phyloP scores from a whole-genome alignment of 495 filamentous ascomycete genomes.

The Sphaerosporella brunnea region DNA sequence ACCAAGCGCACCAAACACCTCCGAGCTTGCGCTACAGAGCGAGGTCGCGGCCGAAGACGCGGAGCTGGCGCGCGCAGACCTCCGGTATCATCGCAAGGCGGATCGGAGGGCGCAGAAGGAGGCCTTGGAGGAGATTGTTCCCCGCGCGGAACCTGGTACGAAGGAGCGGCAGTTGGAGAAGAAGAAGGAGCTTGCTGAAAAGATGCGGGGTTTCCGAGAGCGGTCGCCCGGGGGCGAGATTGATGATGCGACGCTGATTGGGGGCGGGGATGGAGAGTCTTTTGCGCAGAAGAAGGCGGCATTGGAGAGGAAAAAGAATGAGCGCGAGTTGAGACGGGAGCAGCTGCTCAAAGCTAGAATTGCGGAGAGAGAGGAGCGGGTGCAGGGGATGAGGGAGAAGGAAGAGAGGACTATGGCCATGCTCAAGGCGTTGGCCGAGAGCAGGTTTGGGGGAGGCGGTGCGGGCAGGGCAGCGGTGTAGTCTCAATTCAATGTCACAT shows the following conservation, averaged over 20 bases:
- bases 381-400: constrained; percentile 37
- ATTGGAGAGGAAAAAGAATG: constrained; percentile 42
- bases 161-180: constrained; percentile 79
- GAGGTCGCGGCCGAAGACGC: constrained; percentile 35
- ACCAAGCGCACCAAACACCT: constrained; percentile 52
- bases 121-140: constrained; percentile 58
- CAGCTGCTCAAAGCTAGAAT: constrained; percentile 41
- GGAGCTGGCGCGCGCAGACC: constrained; percentile 33
- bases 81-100: constrained; percentile 40
- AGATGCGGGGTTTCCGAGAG: constrained; percentile 42
- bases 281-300: constrained; percentile 38
- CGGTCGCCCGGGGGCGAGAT: constrained; percentile 42
- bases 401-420: constrained; percentile 52
- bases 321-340: constrained; percentile 47
- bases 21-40: constrained; percentile 53
- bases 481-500: too few species aligned
- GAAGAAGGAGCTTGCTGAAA: constrained; percentile 39
- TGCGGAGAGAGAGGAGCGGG: constrained; percentile 46
- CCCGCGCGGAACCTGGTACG: constrained; percentile 70
- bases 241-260: constrained; percentile 39
- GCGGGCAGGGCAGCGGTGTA: too few species aligned
- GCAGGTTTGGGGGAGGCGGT: constrained; percentile 6
- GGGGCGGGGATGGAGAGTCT: constrained; percentile 38
- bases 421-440: constrained; percentile 41
- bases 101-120: constrained; percentile 45